Conservation (phyloP, 805 yeast species). For the Deakozyma indianensis region DNA sequence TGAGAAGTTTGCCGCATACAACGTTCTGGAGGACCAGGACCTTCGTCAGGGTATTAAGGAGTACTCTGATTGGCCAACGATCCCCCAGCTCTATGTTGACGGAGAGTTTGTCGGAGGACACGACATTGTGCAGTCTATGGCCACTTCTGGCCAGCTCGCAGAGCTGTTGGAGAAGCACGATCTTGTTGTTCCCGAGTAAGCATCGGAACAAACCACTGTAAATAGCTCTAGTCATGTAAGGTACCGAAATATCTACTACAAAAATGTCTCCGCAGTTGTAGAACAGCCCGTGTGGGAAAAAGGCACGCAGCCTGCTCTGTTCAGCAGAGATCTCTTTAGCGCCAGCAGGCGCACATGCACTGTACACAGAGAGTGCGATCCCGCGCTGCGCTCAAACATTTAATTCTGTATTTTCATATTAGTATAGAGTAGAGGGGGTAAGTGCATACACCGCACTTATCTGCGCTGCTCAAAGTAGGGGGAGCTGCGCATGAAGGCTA, state of each 20-base stretch:
- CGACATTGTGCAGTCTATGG: conserved; percentile 87
- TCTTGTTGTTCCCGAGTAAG: conserved; percentile 67
- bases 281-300: too few relatives aligned
- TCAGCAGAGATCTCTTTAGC: background rate
- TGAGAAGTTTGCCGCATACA: conserved; percentile 87
- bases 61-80: conserved; percentile 94
- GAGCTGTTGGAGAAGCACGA: conserved; percentile 67
- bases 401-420: too few relatives aligned
- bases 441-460: too few relatives aligned
- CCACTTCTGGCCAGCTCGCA: conserved; percentile 70
- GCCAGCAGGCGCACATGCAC: background rate
- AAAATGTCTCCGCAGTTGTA: too few relatives aligned
- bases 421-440: too few relatives aligned
- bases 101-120: conserved; percentile 96
- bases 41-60: conserved; percentile 93
- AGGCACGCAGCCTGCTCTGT: background rate
- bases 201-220: background rate
- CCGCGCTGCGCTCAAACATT: too few relatives aligned
- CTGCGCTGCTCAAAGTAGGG: conserved; percentile 39
- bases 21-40: conserved; percentile 89
- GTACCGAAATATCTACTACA: background rate
- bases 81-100: conserved; percentile 83
- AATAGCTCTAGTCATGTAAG: background rate
- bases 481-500: conserved; percentile 56
- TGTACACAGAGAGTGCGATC: too few relatives aligned